Base-by-base conservation (phyloP, 257 asterid genomes). In the Perilla frutescens region DNA sequence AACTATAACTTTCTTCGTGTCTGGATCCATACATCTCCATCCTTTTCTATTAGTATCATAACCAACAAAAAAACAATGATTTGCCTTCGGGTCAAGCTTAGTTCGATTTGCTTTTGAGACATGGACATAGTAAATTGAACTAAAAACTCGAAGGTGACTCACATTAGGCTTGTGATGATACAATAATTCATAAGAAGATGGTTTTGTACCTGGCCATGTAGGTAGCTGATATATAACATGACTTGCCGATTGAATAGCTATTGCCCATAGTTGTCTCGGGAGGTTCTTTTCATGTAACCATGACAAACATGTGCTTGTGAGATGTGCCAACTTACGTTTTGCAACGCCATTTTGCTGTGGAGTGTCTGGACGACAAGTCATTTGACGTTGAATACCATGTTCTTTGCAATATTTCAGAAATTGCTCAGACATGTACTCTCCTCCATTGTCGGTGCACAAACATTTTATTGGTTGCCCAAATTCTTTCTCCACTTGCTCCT, bases 21-120 rank as follows among this genome's bases (percentile, higher is more conserved):
- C 10, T n/a, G 53, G 64, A 74, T 77, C 71, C 76, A 77, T 74
- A 41, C 77, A 68, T 29, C 44, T 67, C 82, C 76, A 81, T 1
- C 76, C 72, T 63, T 69, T 77, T 12, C 58, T 69, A 13, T 45
- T 36, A 34, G 56, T 37, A 9, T 81, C 83, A 74, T 70, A 77
- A 8, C 71, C 80, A 68, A 74, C 54, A 58, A 40, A 58, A 9
- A 43, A 41, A 10, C 67, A 64, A 13, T 10, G 70, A 64, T 7
- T 1, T 26, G 34, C 8, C 58, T 77, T 77, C 2, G 66, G 63
- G 44, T 76, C 77, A 53, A 77, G 67, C 51, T 73, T 81, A 11
- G 77, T 68, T 26, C 32, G 48, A 10, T 50, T 62, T 36, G 26
- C 0, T 13, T 73, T 63, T 2, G 7, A 15, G 4, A 73, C 47